Base-by-base conservation (phyloP, 192 early-diverging fungal genomes). In the Chytriomyces sp. region DNA sequence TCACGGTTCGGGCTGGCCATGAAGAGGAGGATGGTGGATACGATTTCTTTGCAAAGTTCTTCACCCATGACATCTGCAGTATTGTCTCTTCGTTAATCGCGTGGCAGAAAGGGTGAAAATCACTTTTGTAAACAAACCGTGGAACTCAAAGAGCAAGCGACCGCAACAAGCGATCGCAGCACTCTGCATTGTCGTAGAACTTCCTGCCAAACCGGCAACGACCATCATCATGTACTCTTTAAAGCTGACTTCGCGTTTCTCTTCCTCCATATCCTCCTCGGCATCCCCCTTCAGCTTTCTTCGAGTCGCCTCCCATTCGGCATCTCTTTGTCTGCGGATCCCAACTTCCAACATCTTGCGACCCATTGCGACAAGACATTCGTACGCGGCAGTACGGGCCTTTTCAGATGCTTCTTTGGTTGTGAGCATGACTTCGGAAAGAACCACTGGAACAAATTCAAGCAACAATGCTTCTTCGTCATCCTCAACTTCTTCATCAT, bases 341-440 rank as follows among this genome's bases (percentile, higher is more conserved):
- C 61, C 77, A 35, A 73, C 61, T 5, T 23, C 71, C 9, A 77
- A 86, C 97, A 99, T 99, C 75, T 92, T 94, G 64, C 87, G 83
- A 18, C 94, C 97, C 95, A 99, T 95, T 6, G 88, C 86, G 0
- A 98, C 91, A 64, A 97, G 80, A 26, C 93, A 89, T 11, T 94
- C 93, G 79, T 94, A 98, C 1, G 94, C 94, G 26, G 91, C 84
- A 45, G 82, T 82, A 43, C 97, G 90, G 6, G 93, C 89, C 77
- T 93, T 94, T 84, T 98, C 96, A 64, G 92, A 96, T 6, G 89
- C 89, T 77, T 98, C 97, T 85, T 99, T 99, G 57, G 95, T 96
- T 43, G 90, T 88, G 18, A 98, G 80, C 65, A 99, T 97, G 59
- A 91, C 94, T 82, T 99, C 97, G 2, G 95, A 93, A 24, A 99